Evolutionary conservation across 495 filamentous ascomycete genomes (phyloP), one percentile per base, ranked within the genome.

Genomic region (Neurospora pannonica): DNA sequence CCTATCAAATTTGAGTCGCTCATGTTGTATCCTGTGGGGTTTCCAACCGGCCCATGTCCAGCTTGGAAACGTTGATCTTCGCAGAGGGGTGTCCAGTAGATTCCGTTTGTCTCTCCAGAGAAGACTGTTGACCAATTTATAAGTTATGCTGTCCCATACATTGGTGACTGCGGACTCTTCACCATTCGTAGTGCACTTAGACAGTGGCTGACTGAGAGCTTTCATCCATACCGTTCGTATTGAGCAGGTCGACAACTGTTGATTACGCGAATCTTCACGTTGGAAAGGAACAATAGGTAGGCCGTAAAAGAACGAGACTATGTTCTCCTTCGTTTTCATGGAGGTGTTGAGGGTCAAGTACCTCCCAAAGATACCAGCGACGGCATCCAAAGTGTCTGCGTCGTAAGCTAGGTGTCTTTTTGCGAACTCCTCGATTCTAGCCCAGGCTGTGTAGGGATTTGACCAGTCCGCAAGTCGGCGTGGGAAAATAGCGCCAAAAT

Each of bases 41-140:
- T 62, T 62, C 73, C 73, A 74, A 5, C 42, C 70, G 0, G 38
- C n/a, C 73, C 73, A 74, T 38, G 70, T 13, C 73, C 73, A 74
- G 37, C 73, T 74, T 5, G 73, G 40, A 39, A 74, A 74, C 3
- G 1, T 24, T 19, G 69, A 17, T 15, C 73, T 54, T 24, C 21
- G 46, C 10, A 24, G n/a, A n/a, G n/a, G n/a, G n/a, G n/a, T n/a
- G n/a, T n/a, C n/a, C n/a, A n/a, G n/a, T n/a, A n/a, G n/a, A n/a
- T n/a, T n/a, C n/a, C n/a, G n/a, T n/a, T n/a, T n/a, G n/a, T n/a
- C n/a, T n/a, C n/a, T n/a, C n/a, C n/a, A n/a, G n/a, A n/a, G n/a
- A n/a, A n/a, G n/a, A n/a, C n/a, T n/a, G n/a, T n/a, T n/a, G n/a
- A n/a, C n/a, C n/a, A n/a, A n/a, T n/a, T n/a, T n/a, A n/a, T n/a